These are phyloP conservation scores for Akanthomyces lecanii DNA, from an alignment of 2,329 filamentous ascomycete species.

Conservation along the genomic window DNA sequence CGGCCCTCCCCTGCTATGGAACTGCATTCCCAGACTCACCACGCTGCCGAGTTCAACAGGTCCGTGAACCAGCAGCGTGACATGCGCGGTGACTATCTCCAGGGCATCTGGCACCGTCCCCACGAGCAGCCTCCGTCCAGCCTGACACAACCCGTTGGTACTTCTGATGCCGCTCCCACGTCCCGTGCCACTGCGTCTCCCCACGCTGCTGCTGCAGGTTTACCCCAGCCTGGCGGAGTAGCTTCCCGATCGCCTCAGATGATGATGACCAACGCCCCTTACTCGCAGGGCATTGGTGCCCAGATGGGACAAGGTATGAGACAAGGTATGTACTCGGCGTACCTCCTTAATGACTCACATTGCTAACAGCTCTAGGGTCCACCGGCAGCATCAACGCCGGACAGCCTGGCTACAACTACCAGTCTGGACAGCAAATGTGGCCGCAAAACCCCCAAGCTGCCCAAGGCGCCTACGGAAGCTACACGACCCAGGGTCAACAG, in stretches of 20 bases:
- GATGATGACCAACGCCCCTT: constrained; percentile 62
- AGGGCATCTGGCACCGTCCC: constrained; percentile 75
- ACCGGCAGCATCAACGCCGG: constrained; percentile 46
- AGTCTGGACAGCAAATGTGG: constrained; percentile 58
- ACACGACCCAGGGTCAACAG: constrained; percentile 50
- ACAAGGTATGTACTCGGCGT: constrained; percentile 56
- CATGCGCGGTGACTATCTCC: constrained; percentile 73
- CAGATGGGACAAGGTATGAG: constrained; percentile 68
- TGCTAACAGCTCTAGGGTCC: constrained; percentile 57
- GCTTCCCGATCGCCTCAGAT: constrained; percentile 61
- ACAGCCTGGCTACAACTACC: constrained; percentile 58
- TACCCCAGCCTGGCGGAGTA: constrained; percentile 55
- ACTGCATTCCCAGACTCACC: constrained; percentile 78
- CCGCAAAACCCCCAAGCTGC: constrained; percentile 52
- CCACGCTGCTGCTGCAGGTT: constrained; percentile 49
- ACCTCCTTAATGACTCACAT: constrained; percentile 53
- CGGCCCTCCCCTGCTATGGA: constrained; percentile 72
- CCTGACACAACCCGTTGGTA: constrained; percentile 38
- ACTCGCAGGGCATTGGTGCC: constrained; percentile 66
- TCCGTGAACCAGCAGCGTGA: constrained; percentile 74
- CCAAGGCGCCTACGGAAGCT: constrained; percentile 46
- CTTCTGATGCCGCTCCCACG: constrained; percentile 42
- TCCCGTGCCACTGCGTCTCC: constrained; percentile 56
- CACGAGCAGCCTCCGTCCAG: constrained; percentile 66
- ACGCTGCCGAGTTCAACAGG: constrained; percentile 89